Evolutionary conservation across 495 filamentous ascomycete species (phyloP).

Genomic region (Platismatia glauca): DNA sequence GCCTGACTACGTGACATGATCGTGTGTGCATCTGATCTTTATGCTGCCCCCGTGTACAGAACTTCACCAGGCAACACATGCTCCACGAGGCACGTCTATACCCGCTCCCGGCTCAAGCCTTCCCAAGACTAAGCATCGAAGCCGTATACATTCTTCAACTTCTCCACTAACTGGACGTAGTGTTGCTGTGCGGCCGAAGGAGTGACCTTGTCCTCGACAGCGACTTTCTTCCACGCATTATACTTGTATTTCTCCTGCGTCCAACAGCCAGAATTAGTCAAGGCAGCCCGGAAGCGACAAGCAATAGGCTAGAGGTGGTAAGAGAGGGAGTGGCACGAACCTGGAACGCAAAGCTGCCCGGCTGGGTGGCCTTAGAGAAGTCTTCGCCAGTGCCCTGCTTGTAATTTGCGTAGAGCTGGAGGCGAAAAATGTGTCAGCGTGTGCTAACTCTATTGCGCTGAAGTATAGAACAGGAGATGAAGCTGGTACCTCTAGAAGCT

Average conservation of each 20-base stretch:
- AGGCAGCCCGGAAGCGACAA: background rate
- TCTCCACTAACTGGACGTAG: conserved; percentile 65
- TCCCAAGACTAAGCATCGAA: conserved; percentile 30
- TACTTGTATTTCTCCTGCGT: conserved; percentile 69
- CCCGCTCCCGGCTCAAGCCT: background rate
- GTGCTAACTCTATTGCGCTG: background rate
- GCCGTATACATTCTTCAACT: conserved; percentile 59
- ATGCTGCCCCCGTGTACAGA: background rate
- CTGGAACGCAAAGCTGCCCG: conserved; percentile 46
- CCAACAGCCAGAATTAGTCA: background rate
- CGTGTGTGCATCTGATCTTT: background rate
- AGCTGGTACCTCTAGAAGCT: conserved; percentile 47
- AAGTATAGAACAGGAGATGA: background rate
- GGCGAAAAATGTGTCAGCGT: background rate
- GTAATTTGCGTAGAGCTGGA: conserved; percentile 50
- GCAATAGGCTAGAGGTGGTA: background rate
- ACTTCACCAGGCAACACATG: background rate
- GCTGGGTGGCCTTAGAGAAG: conserved; percentile 34
- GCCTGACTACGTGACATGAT: background rate
- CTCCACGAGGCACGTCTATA: background rate
- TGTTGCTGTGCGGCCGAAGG: conserved; percentile 57
- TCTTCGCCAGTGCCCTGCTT: conserved; percentile 45
- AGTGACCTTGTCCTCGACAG: conserved; percentile 45
- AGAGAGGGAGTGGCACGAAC: conserved; percentile 27
- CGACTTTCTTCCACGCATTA: conserved; percentile 59